These are phyloP conservation scores for Pseudogymnoascus sp. DNA, from an alignment of 2,329 filamentous ascomycete species.

Conservation along the genomic window DNA sequence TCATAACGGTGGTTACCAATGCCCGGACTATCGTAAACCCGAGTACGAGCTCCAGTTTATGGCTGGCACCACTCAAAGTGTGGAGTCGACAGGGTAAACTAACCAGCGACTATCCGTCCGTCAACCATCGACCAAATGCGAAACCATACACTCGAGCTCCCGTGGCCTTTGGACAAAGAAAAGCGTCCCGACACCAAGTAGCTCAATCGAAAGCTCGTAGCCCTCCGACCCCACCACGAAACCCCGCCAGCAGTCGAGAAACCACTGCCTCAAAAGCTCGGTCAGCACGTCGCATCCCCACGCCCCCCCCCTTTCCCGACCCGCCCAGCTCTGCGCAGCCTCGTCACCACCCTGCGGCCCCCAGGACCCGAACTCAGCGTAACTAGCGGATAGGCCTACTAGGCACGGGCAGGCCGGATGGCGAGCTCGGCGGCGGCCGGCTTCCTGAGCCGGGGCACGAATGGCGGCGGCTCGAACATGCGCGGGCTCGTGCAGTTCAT, in stretches of 20 bases:
- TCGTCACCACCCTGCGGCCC: not conserved
- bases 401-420: conserved; percentile 18
- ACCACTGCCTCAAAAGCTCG: not conserved
- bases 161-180: not conserved
- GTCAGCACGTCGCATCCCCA: not conserved
- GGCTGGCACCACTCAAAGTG: not conserved
- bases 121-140: conserved; percentile 5
- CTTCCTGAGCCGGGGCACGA: conserved; percentile 58
- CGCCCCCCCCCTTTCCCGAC: not conserved
- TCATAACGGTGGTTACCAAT: not conserved
- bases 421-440: conserved; percentile 36
- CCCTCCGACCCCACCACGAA: not conserved
- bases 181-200: not conserved
- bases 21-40: conserved; percentile 1
- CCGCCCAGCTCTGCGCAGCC: not conserved
- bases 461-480: conserved; percentile 59
- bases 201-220: not conserved
- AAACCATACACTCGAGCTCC: not conserved
- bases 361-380: not conserved
- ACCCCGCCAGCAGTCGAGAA: not conserved
- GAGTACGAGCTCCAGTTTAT: conserved; percentile 2
- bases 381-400: not conserved
- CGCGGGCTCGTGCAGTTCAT: conserved; percentile 95
- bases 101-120: conserved; percentile 6
- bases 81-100: conserved; percentile 7